Evolutionary conservation across 305 asterid species (phyloP).

Genomic region (Fraxinus nigra): DNA sequence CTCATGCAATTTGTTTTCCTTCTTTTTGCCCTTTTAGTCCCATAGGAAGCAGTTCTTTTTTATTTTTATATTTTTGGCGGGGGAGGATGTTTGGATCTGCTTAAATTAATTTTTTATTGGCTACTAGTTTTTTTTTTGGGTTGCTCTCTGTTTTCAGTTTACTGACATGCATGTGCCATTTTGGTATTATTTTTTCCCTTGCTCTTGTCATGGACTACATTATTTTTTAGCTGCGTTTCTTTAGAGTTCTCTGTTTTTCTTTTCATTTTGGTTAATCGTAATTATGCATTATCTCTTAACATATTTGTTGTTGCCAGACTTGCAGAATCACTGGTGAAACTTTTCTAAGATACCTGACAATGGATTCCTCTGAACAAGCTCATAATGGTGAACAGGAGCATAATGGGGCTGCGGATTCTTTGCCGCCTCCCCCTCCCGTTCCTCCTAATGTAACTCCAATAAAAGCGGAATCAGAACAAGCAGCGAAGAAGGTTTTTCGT

Average conservation of each 20-base stretch:
- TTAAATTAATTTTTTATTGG: neutral
- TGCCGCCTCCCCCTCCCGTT: conserved; percentile 61
- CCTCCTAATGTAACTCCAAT: conserved; percentile 44
- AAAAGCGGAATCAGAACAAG: conserved; percentile 32
- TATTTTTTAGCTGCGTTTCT: neutral
- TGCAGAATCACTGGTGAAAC: neutral
- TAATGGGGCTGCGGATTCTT: conserved; percentile 40
- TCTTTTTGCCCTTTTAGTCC: neutral
- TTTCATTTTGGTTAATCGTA: neutral
- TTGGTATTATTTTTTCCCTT: neutral
- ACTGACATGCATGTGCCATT: neutral
- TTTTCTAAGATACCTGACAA: conserved; percentile 16
- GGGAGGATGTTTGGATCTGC: neutral
- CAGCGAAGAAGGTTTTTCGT: conserved; percentile 35
- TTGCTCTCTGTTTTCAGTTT: neutral
- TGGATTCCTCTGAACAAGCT: conserved; percentile 29
- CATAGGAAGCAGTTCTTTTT: neutral
- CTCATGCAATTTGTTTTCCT: neutral
- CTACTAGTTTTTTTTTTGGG: neutral
- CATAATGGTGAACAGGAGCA: conserved; percentile 26
- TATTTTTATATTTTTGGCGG: neutral
- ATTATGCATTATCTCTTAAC: neutral
- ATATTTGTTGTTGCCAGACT: neutral
- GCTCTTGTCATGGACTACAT: neutral
- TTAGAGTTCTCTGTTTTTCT: neutral